Evolutionary conservation across 192 early-diverging fungal genomes (phyloP).

Genomic region (Backusella liffmaniae): DNA sequence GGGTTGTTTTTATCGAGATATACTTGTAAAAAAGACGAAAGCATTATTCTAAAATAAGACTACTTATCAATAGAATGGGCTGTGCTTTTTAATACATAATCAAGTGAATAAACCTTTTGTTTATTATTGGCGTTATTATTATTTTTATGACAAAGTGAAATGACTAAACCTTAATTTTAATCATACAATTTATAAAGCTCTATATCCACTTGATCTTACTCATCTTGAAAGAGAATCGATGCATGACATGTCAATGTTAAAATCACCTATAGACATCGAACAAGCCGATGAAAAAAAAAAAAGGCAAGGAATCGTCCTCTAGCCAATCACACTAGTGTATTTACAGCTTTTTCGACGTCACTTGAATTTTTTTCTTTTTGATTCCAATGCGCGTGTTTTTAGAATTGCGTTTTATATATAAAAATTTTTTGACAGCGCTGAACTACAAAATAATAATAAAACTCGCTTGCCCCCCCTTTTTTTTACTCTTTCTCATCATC

Average conservation of each 20-base stretch:
- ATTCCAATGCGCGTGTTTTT: background rate
- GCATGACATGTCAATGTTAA: too few species aligned
- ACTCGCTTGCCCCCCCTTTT: background rate
- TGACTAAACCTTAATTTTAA: background rate
- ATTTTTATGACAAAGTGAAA: background rate
- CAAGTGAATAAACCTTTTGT: background rate
- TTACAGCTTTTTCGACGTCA: background rate
- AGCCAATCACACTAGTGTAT: background rate
- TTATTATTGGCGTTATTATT: background rate
- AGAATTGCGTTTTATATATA: background rate
- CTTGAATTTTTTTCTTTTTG: background rate
- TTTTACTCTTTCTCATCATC: background rate
- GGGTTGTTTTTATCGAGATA: too few species aligned
- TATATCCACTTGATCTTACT: too few species aligned
- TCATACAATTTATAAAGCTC: too few species aligned
- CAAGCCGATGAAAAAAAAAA: too few species aligned
- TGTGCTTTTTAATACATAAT: too few species aligned
- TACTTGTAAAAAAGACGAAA: too few species aligned
- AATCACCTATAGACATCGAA: too few species aligned
- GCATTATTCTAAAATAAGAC: too few species aligned
- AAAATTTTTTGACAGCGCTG: slow-evolving; percentile 3
- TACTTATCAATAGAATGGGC: too few species aligned
- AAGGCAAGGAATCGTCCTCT: too few species aligned
- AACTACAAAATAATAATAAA: background rate
- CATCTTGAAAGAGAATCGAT: too few species aligned